Percentiles rank a stretch among this genome's conserved stretches.
Conservation (phyloP, 148 eudicot genomes). For the Camellia sinensis region DNA sequence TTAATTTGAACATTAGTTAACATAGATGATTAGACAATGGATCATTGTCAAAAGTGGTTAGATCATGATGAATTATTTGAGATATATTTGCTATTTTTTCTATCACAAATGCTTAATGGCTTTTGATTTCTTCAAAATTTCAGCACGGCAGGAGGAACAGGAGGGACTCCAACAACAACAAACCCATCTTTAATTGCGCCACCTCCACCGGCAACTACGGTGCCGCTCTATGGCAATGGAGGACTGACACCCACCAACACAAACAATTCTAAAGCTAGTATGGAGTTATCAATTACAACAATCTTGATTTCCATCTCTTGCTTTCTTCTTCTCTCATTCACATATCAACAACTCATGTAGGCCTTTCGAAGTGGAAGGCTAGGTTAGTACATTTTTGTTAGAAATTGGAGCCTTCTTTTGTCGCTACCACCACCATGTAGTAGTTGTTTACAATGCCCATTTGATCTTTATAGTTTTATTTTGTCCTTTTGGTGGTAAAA, state of each 20-base stretch:
- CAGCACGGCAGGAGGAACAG: conserved; percentile 5
- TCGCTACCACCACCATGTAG: neutral
- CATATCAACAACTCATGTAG: conserved; percentile 6
- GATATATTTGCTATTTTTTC: too few relatives aligned
- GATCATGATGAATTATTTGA: neutral
- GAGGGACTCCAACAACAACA: neutral
- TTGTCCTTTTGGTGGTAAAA: neutral
- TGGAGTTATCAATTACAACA: neutral
- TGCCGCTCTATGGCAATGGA: neutral
- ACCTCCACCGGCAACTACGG: conserved; percentile 19
- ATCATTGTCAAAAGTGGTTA: neutral
- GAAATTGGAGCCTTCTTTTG: conserved; percentile 16
- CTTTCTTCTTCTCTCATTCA: conserved; percentile 1
- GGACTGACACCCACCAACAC: conserved; percentile 14
- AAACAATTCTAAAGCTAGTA: conserved; percentile 1
- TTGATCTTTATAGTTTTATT: neutral
- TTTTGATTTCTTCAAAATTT: neutral
- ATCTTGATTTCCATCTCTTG: neutral
- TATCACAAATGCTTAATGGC: neutral
- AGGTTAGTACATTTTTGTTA: conserved; percentile 24
- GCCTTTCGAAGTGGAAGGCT: conserved; percentile 3
- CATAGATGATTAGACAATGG: too few relatives aligned
- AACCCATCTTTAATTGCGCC: conserved; percentile 4
- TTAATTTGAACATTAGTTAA: too few relatives aligned
- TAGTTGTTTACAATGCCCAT: neutral